Evolutionary conservation across 495 filamentous ascomycete species (phyloP).

Genomic region (Talaromyces borbonicus): DNA sequence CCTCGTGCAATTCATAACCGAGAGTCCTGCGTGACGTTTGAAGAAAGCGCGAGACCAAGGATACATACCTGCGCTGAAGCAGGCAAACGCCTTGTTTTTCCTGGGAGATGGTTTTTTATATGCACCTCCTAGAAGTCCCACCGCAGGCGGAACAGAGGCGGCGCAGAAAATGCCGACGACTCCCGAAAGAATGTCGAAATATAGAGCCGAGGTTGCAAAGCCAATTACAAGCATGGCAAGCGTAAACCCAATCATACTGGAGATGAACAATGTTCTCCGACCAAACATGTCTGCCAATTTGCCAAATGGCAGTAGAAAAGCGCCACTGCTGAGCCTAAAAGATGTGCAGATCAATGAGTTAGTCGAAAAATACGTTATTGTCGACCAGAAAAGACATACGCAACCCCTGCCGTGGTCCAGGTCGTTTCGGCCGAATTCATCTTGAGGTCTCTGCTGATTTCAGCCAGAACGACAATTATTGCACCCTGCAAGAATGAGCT

Average conservation of each 20-base stretch:
- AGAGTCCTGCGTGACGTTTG: no score
- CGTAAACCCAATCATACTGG: constrained; percentile 53
- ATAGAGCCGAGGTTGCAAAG: constrained; percentile 52
- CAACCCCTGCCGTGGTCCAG: constrained; percentile 58
- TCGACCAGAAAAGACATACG: constrained; percentile 36
- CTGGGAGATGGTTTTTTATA: constrained; percentile 51
- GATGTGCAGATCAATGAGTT: background rate
- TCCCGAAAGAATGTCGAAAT: constrained; percentile 55
- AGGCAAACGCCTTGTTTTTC: constrained; percentile 60
- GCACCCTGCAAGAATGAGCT: constrained; percentile 49
- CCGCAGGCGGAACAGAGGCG: constrained; percentile 55
- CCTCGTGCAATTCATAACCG: no score
- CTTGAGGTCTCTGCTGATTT: constrained; percentile 48
- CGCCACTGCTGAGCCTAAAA: constrained; percentile 52
- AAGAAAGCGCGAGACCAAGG: no score
- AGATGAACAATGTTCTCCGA: constrained; percentile 57
- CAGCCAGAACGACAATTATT: constrained; percentile 51
- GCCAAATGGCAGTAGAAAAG: constrained; percentile 65
- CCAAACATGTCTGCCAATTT: constrained; percentile 67
- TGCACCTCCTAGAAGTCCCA: constrained; percentile 54
- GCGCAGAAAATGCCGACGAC: constrained; percentile 53
- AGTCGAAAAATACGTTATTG: background rate
- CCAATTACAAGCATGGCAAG: constrained; percentile 47
- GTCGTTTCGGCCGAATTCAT: constrained; percentile 63
- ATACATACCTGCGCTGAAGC: constrained; percentile 40